A percentile compares a stretch with the other conserved stretches of the same genome.
Conservation (phyloP, 306 rosid species). For the Senna siamea region DNA sequence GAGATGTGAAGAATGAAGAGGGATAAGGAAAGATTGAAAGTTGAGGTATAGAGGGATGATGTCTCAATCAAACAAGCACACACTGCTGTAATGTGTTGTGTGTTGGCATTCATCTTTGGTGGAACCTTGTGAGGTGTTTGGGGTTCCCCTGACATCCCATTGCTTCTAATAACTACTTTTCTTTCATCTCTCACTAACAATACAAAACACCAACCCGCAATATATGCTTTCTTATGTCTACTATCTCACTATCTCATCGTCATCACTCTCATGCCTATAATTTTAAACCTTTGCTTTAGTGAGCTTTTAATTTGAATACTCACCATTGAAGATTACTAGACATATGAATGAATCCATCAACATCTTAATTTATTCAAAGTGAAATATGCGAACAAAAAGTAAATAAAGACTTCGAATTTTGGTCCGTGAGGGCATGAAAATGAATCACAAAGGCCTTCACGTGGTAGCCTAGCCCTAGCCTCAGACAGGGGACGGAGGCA, state of each 20-base stretch:
- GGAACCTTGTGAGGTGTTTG: constrained; percentile 30
- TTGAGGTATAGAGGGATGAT: constrained; percentile 9
- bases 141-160: constrained; percentile 8
- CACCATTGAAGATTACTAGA: too few species aligned
- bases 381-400: background rate
- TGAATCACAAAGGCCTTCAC: background rate
- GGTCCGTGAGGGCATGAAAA: background rate
- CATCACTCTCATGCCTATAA: background rate
- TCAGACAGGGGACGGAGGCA: background rate
- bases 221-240: background rate
- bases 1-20: background rate
- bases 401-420: background rate
- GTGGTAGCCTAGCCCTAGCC: background rate
- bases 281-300: too few species aligned
- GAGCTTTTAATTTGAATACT: too few species aligned
- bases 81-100: background rate
- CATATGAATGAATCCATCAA: too few species aligned
- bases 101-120: constrained; percentile 7
- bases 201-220: background rate
- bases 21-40: background rate
- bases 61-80: constrained; percentile 41
- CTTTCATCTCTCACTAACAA: background rate
- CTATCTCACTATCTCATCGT: background rate
- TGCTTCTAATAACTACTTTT: background rate
- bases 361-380: too few species aligned